Conservation (phyloP, 2,329 filamentous ascomycete species). For the Xylaria sp. region DNA sequence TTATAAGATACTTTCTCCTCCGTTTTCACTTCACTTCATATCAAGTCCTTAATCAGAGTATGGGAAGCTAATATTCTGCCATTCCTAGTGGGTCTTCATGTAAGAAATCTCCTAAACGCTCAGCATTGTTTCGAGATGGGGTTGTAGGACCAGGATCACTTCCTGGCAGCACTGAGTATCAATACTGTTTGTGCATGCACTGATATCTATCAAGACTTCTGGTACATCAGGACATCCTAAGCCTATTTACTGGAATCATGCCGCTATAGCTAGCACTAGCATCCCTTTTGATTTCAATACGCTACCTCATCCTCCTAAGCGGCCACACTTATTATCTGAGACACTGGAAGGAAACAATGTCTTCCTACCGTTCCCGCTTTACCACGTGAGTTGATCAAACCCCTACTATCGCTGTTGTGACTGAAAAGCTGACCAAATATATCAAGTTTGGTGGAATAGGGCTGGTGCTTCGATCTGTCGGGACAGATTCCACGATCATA, state of each 20-base stretch:
- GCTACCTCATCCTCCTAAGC: constrained; percentile 24
- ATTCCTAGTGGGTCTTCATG: constrained; percentile 33
- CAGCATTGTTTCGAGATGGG: background rate
- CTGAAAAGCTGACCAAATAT: constrained; percentile 13
- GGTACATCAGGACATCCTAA: constrained; percentile 46
- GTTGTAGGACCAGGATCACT: background rate
- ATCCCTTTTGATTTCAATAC: constrained; percentile 32
- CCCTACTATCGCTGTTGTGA: background rate
- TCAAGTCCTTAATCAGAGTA: background rate
- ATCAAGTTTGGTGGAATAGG: constrained; percentile 36
- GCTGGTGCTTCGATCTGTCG: constrained; percentile 23
- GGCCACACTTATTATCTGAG: constrained; percentile 21
- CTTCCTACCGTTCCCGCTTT: constrained; percentile 33
- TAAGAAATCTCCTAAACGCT: constrained; percentile 1
- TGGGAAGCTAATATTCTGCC: constrained; percentile 14
- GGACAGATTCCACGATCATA: constrained; percentile 34
- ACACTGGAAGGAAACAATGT: constrained; percentile 30
- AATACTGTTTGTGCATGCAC: background rate
- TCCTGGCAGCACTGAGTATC: background rate
- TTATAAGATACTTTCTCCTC: background rate
- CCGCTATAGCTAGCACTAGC: constrained; percentile 32
- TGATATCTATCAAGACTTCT: constrained; percentile 29
- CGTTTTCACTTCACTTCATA: background rate
- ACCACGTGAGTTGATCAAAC: constrained; percentile 28
- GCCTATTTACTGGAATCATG: constrained; percentile 46